Evolutionary conservation across 805 yeast species (phyloP).

Genomic region (Lachancea mirantina): DNA sequence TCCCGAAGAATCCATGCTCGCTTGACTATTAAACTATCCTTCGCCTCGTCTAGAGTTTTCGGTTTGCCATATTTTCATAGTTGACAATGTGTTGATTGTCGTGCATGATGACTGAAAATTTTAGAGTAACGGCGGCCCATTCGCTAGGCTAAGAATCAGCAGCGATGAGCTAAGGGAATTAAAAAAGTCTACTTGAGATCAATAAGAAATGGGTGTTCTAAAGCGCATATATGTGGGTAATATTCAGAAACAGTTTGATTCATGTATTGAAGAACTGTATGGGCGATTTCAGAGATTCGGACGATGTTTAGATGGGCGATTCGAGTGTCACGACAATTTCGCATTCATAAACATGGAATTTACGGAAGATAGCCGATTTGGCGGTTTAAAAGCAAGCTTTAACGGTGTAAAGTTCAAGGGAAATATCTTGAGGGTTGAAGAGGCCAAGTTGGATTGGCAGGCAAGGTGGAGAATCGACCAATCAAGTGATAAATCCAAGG

Average conservation of each 20-base stretch:
- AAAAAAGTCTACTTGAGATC: no score
- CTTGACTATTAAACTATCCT: no score
- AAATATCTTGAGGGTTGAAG: slow-evolving; percentile 48
- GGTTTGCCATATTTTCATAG: no score
- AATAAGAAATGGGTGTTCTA: slow-evolving; percentile 9
- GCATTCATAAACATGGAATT: slow-evolving; percentile 62
- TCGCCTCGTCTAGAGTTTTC: no score
- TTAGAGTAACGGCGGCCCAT: neutral
- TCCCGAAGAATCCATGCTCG: no score
- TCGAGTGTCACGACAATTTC: slow-evolving; percentile 50
- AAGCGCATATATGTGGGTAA: slow-evolving; percentile 30
- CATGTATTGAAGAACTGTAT: slow-evolving; percentile 37
- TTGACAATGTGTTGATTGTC: no score
- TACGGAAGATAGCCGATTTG: slow-evolving; percentile 35
- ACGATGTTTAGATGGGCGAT: slow-evolving; percentile 37
- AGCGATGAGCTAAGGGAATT: neutral
- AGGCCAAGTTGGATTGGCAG: slow-evolving; percentile 53
- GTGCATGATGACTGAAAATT: neutral
- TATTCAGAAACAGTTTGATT: slow-evolving; percentile 19
- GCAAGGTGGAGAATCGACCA: slow-evolving; percentile 42
- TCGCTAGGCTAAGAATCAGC: slow-evolving; percentile 1
- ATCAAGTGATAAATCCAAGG: slow-evolving; percentile 34
- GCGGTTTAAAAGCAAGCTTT: slow-evolving; percentile 47
- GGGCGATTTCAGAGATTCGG: slow-evolving; percentile 62
- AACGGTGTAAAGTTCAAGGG: slow-evolving; percentile 77